Base-by-base conservation (phyloP, 2,329 filamentous ascomycete species). In the Fusarium vanettenii region DNA sequence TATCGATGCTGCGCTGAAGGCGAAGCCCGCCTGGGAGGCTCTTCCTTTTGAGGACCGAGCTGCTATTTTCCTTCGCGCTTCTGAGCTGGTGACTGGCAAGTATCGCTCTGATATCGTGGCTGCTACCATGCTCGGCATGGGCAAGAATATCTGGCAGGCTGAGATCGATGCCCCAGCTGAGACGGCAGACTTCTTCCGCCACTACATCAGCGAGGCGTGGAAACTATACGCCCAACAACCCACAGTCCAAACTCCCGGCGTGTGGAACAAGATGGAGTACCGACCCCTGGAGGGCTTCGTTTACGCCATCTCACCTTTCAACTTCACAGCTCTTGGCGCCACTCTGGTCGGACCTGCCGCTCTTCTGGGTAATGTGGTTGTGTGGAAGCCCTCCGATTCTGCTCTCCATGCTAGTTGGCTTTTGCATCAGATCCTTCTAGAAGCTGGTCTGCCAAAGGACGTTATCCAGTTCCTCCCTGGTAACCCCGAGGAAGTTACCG, bases 201-300 rank as follows among this genome's bases (percentile, higher is more conserved):
- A 71, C 4, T 76, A 75, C 2, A 67, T 76, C 22, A 68, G 75
- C 0, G 73, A 76, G 16, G 73, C 73, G 0, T 76, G 73, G 74
- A 71, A 71, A 4, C 20, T 74, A 8, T 76, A 67, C 13, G 65
- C 67, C 1, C 70, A 76, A 2, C 72, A 76, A 0, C 73, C 73
- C 0, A 67, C 57, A 0, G 33, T 69, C 3, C 72, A 76, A 10
- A 60, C 68, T 0, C 37, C 61, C 0, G 72, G 72, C 0, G 63
- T 73, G 11, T 76, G 73, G 73, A 76, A 73, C 13, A 75, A 73
- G 55, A 73, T 75, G 73, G 84, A 85, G 18, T 83, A 81, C 64
- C 76, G 84, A 0, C 83, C 84, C 0, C 77, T 85, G 0, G 84
- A 85, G 62, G 84, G 84, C 1, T 85, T 85, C 67, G 83, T 86